Evolutionary conservation across 768 basidiomycete genomes (phyloP), one percentile per base, ranked within the genome.

Genomic region (Plicaturopsis crispa): DNA sequence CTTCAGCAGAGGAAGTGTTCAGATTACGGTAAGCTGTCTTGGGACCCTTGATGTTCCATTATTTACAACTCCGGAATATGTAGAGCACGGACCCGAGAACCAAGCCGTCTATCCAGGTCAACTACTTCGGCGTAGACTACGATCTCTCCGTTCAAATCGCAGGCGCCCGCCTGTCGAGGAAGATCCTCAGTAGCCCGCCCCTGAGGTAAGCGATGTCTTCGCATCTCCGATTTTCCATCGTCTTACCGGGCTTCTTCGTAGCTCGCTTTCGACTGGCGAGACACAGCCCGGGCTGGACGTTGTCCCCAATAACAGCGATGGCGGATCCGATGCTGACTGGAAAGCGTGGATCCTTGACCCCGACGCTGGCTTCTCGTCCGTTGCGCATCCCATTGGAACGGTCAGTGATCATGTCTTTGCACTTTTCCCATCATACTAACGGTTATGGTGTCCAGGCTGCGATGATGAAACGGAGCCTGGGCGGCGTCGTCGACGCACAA

Each of bases 81-180:
- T 41, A 75, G 69, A 68, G 63, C 23, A 60, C 57, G 6, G 52
- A 74, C 44, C 70, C 75, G 0, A 75, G 72, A 56, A 56, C 52
- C 0, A 55, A 67, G 41, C 76, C 76, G 4, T 40, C 56, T 5
- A 61, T 75, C 45, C 62, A 57, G 14, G 70, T 68, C 33, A 73
- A 72, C 48, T 78, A 70, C 53, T 76, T 75, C 57, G 54, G 54
- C 42, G 59, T 67, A 12, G 62, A 64, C 28, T 62, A 67, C 32
- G 76, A 78, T 51, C 49, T 75, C 18, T 59, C 64, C 34, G 61
- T 75, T 2, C 73, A 75, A 48, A 57, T 71, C 12, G 73, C 71
- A 10, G 64, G 65, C 16, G 63, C 69, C 1, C 61, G 68, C 5
- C 52, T 75, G 4, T 52, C 69, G 0, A 61, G 73, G 13, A 56